Evolutionary conservation across 2,329 filamentous ascomycete genomes (phyloP), one percentile per base, ranked within the genome.

Genomic region (Trichoderma koningii): DNA sequence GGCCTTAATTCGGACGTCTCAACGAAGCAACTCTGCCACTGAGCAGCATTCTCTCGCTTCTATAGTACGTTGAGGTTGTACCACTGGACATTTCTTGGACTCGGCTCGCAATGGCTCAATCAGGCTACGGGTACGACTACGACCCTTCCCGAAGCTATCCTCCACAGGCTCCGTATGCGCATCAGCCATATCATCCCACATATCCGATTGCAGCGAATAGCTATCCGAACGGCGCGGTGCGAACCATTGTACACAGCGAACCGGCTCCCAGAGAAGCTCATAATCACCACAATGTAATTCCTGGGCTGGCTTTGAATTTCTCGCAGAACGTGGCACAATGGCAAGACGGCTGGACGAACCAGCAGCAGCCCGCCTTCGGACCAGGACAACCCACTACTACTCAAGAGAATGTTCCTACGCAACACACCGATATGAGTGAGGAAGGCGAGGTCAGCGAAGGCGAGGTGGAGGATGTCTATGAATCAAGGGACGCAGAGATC

Each of bases 371-470:
- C 45, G 34, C 62, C 7, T 57, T 51, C 14, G 26, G 38, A 9
- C 38, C 45, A 28, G 50, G 10, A 10, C 59, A 48, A 12, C 23
- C 42, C 21, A 7, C 56, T n/a, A 17, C n/a, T 38, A 17, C 47
- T 47, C 23, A 38, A 42, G 38, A 6, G 12, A 62, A 53, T 38
- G 12, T 14, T n/a, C 48, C 21, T 28, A 34, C 19, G 19, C 48
- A 67, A 28, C 59, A 68, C 34, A 68, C 69, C 7, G 71, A 71
- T 44, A 69, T 63, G 2, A 69, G 71, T 53, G 91, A 95, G 71
- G 91, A 96, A 71, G 91, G 90, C 17, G 92, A 96, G 74, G 75
- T 95, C 34, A 90, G 87, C 68, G 91, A 94, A 70, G 85, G 82
- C 19, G 87, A 89, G 70, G 81, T 83, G 55, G 83, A 87, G 56